Percentiles rank a stretch among this genome's conserved stretches.
These are phyloP conservation scores for Citrullus amarus DNA, from an alignment of 306 rosid species.

Conservation along the genomic window DNA sequence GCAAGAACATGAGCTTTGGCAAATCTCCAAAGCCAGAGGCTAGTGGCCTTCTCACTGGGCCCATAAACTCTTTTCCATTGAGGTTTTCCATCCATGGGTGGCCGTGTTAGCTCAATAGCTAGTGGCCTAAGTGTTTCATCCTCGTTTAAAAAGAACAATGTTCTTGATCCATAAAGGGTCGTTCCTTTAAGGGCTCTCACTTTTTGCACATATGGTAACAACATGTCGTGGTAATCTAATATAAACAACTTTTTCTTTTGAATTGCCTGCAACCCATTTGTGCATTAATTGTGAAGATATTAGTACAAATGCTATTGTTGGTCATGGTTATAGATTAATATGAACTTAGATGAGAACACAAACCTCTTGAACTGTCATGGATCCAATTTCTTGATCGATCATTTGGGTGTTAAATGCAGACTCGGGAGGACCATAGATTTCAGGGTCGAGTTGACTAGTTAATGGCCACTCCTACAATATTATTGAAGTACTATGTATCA, in stretches of 20 bases:
- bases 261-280: constrained; percentile 34
- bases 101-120: constrained; percentile 67
- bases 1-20: constrained; percentile 83
- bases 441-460: constrained; percentile 28
- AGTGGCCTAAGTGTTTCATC: constrained; percentile 44
- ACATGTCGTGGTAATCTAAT: constrained; percentile 65
- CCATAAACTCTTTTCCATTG: constrained; percentile 52
- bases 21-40: constrained; percentile 77
- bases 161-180: constrained; percentile 67
- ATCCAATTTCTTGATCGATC: constrained; percentile 20
- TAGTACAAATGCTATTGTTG: neutral
- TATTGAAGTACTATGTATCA: no score
- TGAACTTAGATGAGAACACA: neutral
- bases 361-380: constrained; percentile 23
- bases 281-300: neutral
- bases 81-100: constrained; percentile 50
- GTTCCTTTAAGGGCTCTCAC: constrained; percentile 42
- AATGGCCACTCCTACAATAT: constrained; percentile 32
- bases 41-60: constrained; percentile 51
- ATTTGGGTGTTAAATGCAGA: constrained; percentile 22
- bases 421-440: constrained; percentile 26
- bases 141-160: constrained; percentile 45
- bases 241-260: constrained; percentile 47
- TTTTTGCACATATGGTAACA: constrained; percentile 48
- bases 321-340: neutral